phyloP scores from a whole-genome alignment of 2,329 filamentous ascomycete genomes.

The Colletotrichum tanaceti region DNA sequence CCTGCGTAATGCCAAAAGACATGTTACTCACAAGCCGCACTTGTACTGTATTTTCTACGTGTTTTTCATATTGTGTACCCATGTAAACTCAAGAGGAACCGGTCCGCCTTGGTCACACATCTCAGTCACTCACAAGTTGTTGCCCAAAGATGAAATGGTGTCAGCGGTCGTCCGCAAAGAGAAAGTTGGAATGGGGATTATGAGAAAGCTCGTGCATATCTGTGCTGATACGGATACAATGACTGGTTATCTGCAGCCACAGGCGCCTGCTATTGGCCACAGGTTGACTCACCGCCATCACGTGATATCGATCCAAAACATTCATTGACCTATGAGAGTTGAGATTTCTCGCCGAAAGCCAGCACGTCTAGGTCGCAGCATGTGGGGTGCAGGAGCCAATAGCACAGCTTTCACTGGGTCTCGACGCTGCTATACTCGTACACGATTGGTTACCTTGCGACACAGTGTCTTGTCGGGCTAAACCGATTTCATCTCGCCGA shows the following conservation, averaged over 20 bases:
- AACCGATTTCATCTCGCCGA: conserved; percentile 57
- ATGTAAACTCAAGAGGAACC: too few species aligned
- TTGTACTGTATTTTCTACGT: too few species aligned
- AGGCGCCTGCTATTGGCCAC: conserved; percentile 39
- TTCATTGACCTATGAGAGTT: conserved; percentile 50
- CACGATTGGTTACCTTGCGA: conserved; percentile 47
- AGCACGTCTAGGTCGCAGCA: conserved; percentile 44
- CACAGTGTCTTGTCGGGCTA: conserved; percentile 44
- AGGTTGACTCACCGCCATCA: conserved; percentile 38
- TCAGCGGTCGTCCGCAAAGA: neutral
- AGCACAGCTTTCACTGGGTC: neutral
- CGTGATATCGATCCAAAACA: conserved; percentile 38
- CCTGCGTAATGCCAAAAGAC: neutral
- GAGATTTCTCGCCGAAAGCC: conserved; percentile 51
- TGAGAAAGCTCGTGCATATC: neutral
- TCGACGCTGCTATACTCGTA: rapidly evolving
- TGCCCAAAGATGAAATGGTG: neutral
- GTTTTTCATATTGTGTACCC: too few species aligned
- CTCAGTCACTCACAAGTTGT: too few species aligned
- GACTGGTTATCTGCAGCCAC: conserved; percentile 6
- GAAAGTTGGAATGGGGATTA: neutral
- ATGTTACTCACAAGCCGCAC: neutral
- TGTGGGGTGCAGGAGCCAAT: conserved; percentile 49
- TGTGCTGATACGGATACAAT: too few species aligned
- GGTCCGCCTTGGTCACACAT: too few species aligned